Percentiles rank a stretch among this genome's conserved stretches.
phyloP scores from a whole-genome alignment of 2,329 filamentous ascomycete genomes.

The Penicillium sp. region DNA sequence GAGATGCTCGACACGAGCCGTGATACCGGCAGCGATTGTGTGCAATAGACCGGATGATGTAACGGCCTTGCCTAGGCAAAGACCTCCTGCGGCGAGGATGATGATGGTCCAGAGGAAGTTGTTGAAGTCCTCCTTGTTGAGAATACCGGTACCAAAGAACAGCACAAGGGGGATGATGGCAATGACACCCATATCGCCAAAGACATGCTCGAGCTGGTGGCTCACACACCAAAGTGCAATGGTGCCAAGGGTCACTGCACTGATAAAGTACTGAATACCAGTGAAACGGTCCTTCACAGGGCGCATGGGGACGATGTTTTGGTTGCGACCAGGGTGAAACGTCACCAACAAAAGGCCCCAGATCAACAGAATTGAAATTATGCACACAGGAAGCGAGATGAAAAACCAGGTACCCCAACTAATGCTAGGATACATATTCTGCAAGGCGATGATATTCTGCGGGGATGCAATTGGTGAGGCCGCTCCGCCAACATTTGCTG shows the following conservation, averaged over 20 bases:
- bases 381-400: slow-evolving; percentile 86
- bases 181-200: slow-evolving; percentile 98
- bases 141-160: slow-evolving; percentile 93
- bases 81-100: slow-evolving; percentile 89
- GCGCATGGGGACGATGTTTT: slow-evolving; percentile 86
- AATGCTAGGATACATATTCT: slow-evolving; percentile 90
- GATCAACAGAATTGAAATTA: slow-evolving; percentile 82
- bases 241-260: slow-evolving; percentile 75
- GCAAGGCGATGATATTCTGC: slow-evolving; percentile 93
- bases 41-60: slow-evolving; percentile 89
- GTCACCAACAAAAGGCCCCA: slow-evolving; percentile 83
- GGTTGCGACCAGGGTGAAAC: slow-evolving; percentile 82
- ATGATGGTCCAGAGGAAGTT: slow-evolving; percentile 99
- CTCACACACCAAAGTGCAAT: slow-evolving; percentile 91
- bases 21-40: slow-evolving; percentile 79
- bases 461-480: slow-evolving; percentile 96
- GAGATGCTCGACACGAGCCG: slow-evolving; percentile 69
- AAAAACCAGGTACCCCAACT: slow-evolving; percentile 98
- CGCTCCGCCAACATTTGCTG: slow-evolving; percentile 94
- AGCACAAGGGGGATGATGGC: slow-evolving; percentile 93
- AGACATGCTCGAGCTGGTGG: slow-evolving; percentile 81
- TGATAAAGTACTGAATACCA: slow-evolving; percentile 90
- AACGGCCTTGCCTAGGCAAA: slow-evolving; percentile 91
- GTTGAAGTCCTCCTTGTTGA: slow-evolving; percentile 99
- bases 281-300: slow-evolving; percentile 86